Percentiles rank a stretch among this genome's conserved stretches.
Conservation (phyloP, 805 yeast genomes). For the Starmerella sp. region DNA sequence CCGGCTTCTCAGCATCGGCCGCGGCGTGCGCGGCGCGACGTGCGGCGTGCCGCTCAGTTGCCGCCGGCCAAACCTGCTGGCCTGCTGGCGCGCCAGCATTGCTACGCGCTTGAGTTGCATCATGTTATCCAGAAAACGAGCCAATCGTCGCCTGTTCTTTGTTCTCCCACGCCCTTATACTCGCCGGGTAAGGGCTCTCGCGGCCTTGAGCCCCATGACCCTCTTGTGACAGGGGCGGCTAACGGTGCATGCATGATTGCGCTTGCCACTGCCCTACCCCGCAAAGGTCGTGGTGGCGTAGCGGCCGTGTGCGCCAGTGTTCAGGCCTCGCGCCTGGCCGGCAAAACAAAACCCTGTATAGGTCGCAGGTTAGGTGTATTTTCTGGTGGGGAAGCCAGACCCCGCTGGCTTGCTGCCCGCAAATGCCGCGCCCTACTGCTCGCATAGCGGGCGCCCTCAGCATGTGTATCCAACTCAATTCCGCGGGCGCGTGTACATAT, state of each 20-base stretch:
- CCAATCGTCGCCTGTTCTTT: background rate
- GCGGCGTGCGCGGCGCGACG: background rate
- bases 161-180: background rate
- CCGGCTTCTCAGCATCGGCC: slow-evolving; percentile 1
- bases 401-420: too few relatives aligned
- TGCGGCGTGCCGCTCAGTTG: background rate
- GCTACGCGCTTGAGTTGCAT: background rate
- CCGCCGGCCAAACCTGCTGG: background rate
- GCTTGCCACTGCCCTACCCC: background rate
- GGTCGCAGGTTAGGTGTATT: too few relatives aligned
- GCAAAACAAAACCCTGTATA: too few relatives aligned
- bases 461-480: too few relatives aligned
- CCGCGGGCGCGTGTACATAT: too few relatives aligned
- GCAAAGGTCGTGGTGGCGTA: background rate
- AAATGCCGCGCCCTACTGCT: too few relatives aligned
- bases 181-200: background rate
- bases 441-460: too few relatives aligned
- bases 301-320: too few relatives aligned
- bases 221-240: too few relatives aligned
- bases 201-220: background rate
- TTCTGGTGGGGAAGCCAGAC: too few relatives aligned
- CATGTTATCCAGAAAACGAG: background rate
- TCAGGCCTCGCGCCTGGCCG: too few relatives aligned
- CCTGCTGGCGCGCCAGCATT: background rate
- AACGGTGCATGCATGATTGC: background rate